Evolutionary conservation across 2,329 filamentous ascomycete species (phyloP).

Genomic region (Ophiosphaerella narmari): DNA sequence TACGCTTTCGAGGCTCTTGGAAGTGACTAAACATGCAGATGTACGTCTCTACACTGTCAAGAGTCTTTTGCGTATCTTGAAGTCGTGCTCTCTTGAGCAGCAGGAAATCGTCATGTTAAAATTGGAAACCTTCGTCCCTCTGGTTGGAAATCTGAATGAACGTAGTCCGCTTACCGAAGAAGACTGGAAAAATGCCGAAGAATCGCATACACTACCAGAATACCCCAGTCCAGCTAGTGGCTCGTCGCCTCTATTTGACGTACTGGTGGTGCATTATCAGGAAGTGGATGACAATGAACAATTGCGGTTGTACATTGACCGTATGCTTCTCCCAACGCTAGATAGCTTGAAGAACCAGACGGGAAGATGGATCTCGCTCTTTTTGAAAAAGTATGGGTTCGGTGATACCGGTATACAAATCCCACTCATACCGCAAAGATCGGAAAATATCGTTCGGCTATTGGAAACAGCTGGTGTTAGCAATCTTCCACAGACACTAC

Average conservation of each 20-base stretch:
- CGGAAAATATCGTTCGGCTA: not conserved
- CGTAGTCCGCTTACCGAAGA: conserved; percentile 30
- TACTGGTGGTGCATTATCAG: conserved; percentile 1
- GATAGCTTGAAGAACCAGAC: conserved; percentile 20
- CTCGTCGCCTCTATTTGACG: conserved; percentile 12
- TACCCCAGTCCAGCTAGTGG: not conserved
- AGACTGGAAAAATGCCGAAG: conserved; percentile 38
- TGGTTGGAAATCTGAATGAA: conserved; percentile 45
- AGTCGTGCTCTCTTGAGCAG: not conserved
- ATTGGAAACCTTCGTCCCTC: conserved; percentile 36
- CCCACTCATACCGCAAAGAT: conserved; percentile 17
- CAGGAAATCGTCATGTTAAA: conserved; percentile 22
- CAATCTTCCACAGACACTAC: conserved; percentile 19
- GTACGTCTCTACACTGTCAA: conserved; percentile 41
- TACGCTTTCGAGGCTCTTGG: conserved; percentile 37
- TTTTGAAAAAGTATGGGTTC: conserved; percentile 28
- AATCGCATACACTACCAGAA: conserved; percentile 13
- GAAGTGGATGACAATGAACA: not conserved
- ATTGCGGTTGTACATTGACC: conserved; percentile 10
- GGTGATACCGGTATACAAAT: conserved; percentile 7
- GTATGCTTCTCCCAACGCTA: conserved; percentile 28
- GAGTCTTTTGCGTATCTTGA: conserved; percentile 39
- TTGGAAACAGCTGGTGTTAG: not conserved
- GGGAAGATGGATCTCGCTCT: conserved; percentile 24
- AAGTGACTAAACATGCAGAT: conserved; percentile 43